Conservation (phyloP, 495 filamentous ascomycete species). For the Penicillium goetzii region DNA sequence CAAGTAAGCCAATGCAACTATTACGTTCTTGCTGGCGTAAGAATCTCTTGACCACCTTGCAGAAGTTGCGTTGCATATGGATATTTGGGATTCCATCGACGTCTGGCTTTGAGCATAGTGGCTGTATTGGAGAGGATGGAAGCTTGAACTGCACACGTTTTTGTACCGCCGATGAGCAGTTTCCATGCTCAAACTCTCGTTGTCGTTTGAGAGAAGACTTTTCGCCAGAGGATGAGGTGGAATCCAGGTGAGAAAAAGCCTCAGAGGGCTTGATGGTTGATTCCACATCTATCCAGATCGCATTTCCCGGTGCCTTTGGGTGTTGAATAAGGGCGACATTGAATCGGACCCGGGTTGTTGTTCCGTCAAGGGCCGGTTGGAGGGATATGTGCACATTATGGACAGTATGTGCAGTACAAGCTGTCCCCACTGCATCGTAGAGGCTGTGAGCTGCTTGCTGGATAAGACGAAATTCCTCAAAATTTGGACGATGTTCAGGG, state of each 20-base stretch:
- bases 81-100: background rate
- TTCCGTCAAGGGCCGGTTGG: background rate
- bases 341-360: background rate
- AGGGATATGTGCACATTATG: conserved; percentile 2
- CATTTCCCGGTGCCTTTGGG: background rate
- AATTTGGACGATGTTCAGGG: background rate
- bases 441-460: conserved; percentile 1
- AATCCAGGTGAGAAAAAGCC: background rate
- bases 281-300: background rate
- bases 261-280: background rate
- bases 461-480: background rate
- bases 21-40: background rate
- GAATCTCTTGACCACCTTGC: background rate
- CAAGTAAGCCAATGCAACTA: background rate
- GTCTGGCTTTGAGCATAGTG: background rate
- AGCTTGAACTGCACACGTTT: background rate
- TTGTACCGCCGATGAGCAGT: background rate
- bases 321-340: background rate
- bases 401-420: background rate
- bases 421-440: background rate
- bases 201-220: background rate
- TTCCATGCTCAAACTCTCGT: background rate
- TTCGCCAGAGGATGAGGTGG: background rate
- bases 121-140: background rate
- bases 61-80: background rate